Percentiles rank a stretch among this genome's conserved stretches.
These are phyloP conservation scores for Fusarium clavum DNA, from an alignment of 2,329 filamentous ascomycete genomes.

Conservation along the genomic window DNA sequence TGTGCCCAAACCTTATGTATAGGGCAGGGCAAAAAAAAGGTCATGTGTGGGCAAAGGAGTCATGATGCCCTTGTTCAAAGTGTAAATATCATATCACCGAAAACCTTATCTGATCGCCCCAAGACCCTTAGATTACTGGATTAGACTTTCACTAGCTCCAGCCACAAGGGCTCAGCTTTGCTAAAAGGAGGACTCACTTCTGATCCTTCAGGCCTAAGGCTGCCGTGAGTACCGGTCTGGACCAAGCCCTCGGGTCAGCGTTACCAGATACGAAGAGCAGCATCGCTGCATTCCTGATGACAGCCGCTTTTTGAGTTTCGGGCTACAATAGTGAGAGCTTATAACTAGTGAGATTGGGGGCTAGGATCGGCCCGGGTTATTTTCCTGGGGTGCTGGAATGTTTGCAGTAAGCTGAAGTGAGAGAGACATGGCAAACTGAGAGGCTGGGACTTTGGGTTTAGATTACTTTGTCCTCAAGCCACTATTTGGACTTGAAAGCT, in stretches of 20 bases:
- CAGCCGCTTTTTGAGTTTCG: background rate
- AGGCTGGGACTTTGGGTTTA: background rate
- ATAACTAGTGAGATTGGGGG: background rate
- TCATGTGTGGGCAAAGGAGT: no score
- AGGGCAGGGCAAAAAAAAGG: no score
- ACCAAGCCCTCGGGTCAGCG: background rate
- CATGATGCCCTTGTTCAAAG: no score
- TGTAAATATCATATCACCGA: no score
- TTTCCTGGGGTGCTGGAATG: background rate
- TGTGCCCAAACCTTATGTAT: no score
- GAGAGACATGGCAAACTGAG: background rate
- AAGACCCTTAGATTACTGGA: background rate
- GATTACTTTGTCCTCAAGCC: background rate
- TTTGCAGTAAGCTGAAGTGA: background rate
- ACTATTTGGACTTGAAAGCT: background rate
- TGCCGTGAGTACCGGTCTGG: constrained; percentile 12
- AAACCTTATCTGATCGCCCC: no score
- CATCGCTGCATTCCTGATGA: background rate
- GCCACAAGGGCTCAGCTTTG: constrained; percentile 14
- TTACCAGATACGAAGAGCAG: background rate
- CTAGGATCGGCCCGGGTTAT: constrained; percentile 23
- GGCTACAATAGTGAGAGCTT: background rate
- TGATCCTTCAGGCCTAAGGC: background rate
- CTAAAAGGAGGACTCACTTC: background rate
- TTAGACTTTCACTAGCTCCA: background rate